A percentile compares a stretch with the other conserved stretches of the same genome.
These are phyloP conservation scores for Marchantia paleacea DNA, from an alignment of 225 moss, liverwort and hornwort species.

Conservation along the genomic window DNA sequence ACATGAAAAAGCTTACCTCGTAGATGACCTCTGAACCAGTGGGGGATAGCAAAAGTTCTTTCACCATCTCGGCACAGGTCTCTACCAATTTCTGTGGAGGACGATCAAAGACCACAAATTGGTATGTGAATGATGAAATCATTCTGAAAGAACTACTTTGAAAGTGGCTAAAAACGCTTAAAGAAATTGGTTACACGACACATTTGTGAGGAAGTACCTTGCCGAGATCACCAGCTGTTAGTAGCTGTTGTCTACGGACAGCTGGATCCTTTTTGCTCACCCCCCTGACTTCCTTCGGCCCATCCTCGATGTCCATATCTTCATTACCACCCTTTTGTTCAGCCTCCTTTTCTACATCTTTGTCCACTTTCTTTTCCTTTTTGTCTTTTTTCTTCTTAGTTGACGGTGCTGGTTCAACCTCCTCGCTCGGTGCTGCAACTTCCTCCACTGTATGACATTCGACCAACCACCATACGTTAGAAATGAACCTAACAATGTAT, in stretches of 20 bases:
- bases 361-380: constrained; percentile 8
- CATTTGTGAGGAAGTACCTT: constrained; percentile 43
- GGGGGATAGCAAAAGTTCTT: constrained; percentile 67
- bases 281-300: constrained; percentile 42
- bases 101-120: background rate
- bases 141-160: background rate
- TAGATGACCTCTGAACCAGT: constrained; percentile 70
- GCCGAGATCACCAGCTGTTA: constrained; percentile 67
- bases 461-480: background rate
- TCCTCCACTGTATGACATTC: constrained; percentile 31
- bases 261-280: constrained; percentile 81
- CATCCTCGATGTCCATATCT: constrained; percentile 37
- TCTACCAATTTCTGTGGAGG: constrained; percentile 56
- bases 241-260: constrained; percentile 69
- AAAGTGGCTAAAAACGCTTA: no score
- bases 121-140: background rate
- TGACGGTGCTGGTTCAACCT: background rate
- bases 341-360: background rate
- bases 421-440: constrained; percentile 7
- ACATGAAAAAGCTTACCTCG: constrained; percentile 50
- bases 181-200: no score
- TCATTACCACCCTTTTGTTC: constrained; percentile 1
- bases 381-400: background rate
- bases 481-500: background rate
- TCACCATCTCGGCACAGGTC: constrained; percentile 56